Evolutionary conservation across 805 yeast species (phyloP).

Genomic region (Hanseniaspora nectarophila): DNA sequence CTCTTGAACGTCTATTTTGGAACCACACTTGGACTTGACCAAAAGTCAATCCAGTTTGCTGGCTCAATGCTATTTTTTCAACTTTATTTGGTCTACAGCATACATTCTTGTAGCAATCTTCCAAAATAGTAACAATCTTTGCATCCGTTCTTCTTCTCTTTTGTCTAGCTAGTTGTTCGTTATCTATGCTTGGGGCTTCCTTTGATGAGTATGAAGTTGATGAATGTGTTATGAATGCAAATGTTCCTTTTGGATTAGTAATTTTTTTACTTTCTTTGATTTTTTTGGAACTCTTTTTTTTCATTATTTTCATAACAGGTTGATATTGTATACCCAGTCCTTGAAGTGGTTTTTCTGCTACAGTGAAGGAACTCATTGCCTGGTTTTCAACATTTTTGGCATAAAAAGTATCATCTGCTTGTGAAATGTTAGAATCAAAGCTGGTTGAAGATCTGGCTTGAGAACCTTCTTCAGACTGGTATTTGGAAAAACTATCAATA

Average conservation of each 20-base stretch:
- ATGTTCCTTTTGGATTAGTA: slow-evolving; percentile 21
- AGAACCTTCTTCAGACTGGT: background rate
- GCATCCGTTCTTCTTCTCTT: slow-evolving; percentile 93
- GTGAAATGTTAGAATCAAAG: background rate
- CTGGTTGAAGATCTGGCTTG: background rate
- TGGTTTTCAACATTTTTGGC: background rate
- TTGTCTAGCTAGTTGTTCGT: slow-evolving; percentile 84
- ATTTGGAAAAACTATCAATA: background rate
- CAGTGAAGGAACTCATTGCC: no score
- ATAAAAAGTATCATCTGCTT: background rate
- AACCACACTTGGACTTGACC: slow-evolving; percentile 98
- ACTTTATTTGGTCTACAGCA: slow-evolving; percentile 63
- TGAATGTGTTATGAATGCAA: slow-evolving; percentile 88
- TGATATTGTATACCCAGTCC: background rate
- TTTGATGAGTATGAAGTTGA: slow-evolving; percentile 68
- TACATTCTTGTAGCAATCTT: slow-evolving; percentile 63
- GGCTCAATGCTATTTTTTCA: slow-evolving; percentile 67
- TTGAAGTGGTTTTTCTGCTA: background rate
- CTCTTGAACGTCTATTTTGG: slow-evolving; percentile 62
- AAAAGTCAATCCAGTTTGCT: slow-evolving; percentile 81
- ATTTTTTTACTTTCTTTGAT: background rate
- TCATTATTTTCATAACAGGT: background rate
- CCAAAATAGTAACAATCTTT: slow-evolving; percentile 67
- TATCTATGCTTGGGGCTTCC: slow-evolving; percentile 77
- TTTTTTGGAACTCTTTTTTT: background rate